Percentiles rank a stretch among this genome's conserved stretches.
phyloP scores from a whole-genome alignment of 129 eudicot species.

The Helianthus tuberosus region DNA sequence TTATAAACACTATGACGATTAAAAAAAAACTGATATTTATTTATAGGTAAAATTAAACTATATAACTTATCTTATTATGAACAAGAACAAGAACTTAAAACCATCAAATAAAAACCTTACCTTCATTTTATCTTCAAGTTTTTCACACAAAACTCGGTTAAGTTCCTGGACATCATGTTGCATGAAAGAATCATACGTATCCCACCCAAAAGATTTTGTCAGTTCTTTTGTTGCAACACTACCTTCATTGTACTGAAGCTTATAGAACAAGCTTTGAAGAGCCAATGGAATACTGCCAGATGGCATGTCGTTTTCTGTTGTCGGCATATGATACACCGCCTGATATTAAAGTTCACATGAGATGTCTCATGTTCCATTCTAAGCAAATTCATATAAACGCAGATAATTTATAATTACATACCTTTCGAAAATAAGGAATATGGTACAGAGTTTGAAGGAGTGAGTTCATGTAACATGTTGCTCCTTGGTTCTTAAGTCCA shows the following conservation, averaged over 20 bases:
- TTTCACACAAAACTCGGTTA: constrained; percentile 88
- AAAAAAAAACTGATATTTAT: neutral
- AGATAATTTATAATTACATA: constrained; percentile 8
- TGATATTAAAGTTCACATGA: constrained; percentile 41
- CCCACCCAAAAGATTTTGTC: constrained; percentile 99
- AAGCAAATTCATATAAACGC: neutral
- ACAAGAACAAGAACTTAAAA: neutral
- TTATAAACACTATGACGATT: neutral
- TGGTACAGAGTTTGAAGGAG: constrained; percentile 91
- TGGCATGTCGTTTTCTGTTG: constrained; percentile 96
- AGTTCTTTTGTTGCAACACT: constrained; percentile 95
- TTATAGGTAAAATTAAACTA: neutral
- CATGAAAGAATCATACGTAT: constrained; percentile 96
- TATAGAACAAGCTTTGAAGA: constrained; percentile 90
- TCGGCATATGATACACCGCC: constrained; percentile 99
- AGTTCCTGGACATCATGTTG: constrained; percentile 99
- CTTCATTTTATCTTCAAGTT: constrained; percentile 99
- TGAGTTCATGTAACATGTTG: constrained; percentile 98
- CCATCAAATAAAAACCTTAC: constrained; percentile 39
- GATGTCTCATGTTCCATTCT: constrained; percentile 19
- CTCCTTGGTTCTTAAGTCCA: constrained; percentile 97
- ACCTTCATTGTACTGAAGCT: constrained; percentile 89
- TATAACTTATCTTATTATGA: neutral
- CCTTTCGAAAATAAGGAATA: constrained; percentile 96
- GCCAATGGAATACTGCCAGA: constrained; percentile 94